Conservation (phyloP, 2,329 filamentous ascomycete species). For the Juglanconis juglandina region DNA sequence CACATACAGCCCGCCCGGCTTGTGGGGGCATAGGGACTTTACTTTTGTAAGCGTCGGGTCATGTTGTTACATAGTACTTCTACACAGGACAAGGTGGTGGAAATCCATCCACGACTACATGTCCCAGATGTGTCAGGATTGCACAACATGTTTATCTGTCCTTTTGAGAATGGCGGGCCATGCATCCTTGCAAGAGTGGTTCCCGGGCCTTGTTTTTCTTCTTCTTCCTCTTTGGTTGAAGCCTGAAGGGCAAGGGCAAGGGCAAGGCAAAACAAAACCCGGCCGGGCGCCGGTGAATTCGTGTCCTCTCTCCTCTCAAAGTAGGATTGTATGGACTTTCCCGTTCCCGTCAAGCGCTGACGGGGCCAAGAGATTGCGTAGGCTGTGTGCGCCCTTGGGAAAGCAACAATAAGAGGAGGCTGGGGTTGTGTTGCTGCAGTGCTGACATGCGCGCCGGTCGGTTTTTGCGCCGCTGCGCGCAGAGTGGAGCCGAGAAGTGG, state of each 20-base stretch:
- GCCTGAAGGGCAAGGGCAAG: not conserved
- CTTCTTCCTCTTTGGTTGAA: not conserved
- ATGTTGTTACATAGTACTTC: no score
- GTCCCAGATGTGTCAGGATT: not conserved
- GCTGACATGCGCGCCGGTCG: slow-evolving; percentile 1
- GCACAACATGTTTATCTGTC: not conserved
- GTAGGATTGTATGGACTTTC: not conserved
- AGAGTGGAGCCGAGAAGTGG: no score
- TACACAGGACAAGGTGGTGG: no score
- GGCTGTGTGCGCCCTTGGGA: not conserved
- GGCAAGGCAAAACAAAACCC: not conserved
- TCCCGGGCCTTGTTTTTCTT: not conserved
- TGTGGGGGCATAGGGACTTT: no score
- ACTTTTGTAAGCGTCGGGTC: no score
- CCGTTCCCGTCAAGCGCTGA: not conserved
- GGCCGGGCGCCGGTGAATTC: not conserved
- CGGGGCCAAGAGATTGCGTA: not conserved
- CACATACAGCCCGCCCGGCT: no score
- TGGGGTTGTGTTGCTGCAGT: not conserved
- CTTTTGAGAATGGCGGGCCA: not conserved
- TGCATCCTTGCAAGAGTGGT: not conserved
- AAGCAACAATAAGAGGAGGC: not conserved
- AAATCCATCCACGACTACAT: no score
- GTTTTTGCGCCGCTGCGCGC: slow-evolving; percentile 3
- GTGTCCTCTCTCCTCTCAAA: not conserved